Evolutionary conservation across 805 yeast genomes (phyloP), one percentile per base, ranked within the genome.

Genomic region (Kuraishia hungarica): DNA sequence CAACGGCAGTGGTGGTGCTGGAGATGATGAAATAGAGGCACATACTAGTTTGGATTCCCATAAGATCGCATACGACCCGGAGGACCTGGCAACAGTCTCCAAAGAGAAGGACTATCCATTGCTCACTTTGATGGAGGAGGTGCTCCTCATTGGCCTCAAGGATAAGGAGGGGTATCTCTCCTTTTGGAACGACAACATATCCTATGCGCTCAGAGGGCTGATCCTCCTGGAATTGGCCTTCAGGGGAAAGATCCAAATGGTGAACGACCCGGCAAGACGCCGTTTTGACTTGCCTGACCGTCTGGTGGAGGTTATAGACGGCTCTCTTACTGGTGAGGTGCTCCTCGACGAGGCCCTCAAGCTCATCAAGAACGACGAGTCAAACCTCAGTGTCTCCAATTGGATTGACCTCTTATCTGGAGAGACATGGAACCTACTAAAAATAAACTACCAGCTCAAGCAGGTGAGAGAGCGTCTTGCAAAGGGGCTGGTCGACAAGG

Each of bases 131-230:
- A 91, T 94, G 97, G 99, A 94, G 71, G 99, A 94, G 71, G 97
- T 94, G 6, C 75, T 94, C 60, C 78, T 94, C 59, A 80, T 94
- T 75, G 99, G 99, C 4, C 78, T 94, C 60, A 92, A 93, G 66
- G 98, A 94, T 71, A 87, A 88, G 63, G 98, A 94, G 71, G 99
- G 99, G 13, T 91, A 93, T 69, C 76, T 94, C 50, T 90, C 97
- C 28, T 94, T 94, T 72, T 94, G 99, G 99, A 94, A 94, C 68
- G 99, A 94, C 71, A 92, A 90, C 71, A 92, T 94, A 54, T 90
- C 97, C 23, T 94, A 94, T 72, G 97, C 97, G 1, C 78, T 94
- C 57, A 83, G 99, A 64, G 99, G 99, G 13, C 87, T 97, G 68
- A 93, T 94, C 57, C 66, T 94, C 54, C 79, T 94, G 67, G 99